A percentile compares a stretch with the other conserved stretches of the same genome.
Conservation (phyloP, 768 basidiomycete genomes). For the Trametes meyenii region DNA sequence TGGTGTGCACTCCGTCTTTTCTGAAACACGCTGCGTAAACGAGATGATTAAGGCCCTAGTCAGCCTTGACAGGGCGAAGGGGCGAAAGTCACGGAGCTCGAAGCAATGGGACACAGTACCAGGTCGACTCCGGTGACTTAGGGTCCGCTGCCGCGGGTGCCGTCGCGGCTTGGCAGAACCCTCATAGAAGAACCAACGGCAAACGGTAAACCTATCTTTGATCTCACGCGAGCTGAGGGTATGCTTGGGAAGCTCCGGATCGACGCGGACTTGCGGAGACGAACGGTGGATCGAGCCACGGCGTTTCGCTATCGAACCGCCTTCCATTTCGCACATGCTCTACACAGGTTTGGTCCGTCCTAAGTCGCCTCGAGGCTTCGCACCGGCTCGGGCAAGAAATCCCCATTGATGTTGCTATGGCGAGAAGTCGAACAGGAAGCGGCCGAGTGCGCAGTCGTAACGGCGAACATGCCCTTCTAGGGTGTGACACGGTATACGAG, state of each 20-base stretch:
- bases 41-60: no score
- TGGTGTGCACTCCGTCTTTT: background rate
- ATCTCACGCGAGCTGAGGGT: background rate
- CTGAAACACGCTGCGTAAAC: background rate
- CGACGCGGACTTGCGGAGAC: background rate
- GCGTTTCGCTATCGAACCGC: background rate
- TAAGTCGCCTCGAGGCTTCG: background rate
- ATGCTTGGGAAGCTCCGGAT: slow-evolving; percentile 1
- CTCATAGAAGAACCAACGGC: background rate
- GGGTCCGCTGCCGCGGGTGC: background rate
- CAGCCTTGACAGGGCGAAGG: background rate
- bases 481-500: slow-evolving; percentile 1
- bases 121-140: background rate
- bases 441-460: background rate
- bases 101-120: background rate
- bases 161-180: slow-evolving; percentile 10
- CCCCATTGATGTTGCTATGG: slow-evolving; percentile 5
- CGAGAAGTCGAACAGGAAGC: background rate
- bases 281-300: background rate
- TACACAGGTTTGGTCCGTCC: background rate
- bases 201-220: background rate
- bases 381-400: background rate
- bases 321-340: background rate
- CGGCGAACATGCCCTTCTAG: background rate
- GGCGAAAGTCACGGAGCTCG: background rate